These are phyloP conservation scores for Scytalidium lignicola DNA, from an alignment of 2,329 filamentous ascomycete genomes.

Conservation along the genomic window DNA sequence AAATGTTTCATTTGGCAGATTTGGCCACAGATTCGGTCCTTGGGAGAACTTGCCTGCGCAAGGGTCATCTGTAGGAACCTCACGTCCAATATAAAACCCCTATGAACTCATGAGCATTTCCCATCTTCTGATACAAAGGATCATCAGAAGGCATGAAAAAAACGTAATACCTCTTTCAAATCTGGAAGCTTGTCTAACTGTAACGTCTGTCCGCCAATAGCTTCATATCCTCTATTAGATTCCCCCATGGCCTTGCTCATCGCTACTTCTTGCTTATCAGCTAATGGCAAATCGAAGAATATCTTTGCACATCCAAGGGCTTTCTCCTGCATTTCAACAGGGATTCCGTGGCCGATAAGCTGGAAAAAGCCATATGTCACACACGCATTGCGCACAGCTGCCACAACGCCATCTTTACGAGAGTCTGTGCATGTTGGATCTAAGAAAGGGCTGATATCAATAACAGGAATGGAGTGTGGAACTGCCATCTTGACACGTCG, in stretches of 20 bases:
- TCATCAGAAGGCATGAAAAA: neutral
- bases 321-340: constrained; percentile 31
- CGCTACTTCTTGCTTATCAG: constrained; percentile 36
- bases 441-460: constrained; percentile 9
- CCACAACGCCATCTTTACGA: constrained; percentile 17
- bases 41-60: constrained; percentile 27
- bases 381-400: constrained; percentile 36
- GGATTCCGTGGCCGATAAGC: constrained; percentile 39
- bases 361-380: constrained; percentile 47
- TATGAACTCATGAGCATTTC: constrained; percentile 1
- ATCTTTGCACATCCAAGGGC: constrained; percentile 34
- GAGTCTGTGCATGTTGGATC: neutral
- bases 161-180: constrained; percentile 32
- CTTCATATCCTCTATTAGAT: constrained; percentile 42
- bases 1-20: constrained; percentile 29
- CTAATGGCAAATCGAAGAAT: constrained; percentile 41
- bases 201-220: constrained; percentile 37
- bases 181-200: constrained; percentile 37
- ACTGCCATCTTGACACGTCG: neutral
- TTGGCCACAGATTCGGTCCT: constrained; percentile 39
- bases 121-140: too few species aligned
- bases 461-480: constrained; percentile 10
- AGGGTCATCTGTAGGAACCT: constrained; percentile 35
- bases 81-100: constrained; percentile 32
- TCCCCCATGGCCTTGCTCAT: constrained; percentile 30